Evolutionary conservation across 805 yeast genomes (phyloP).

Genomic region (Candida parachauliodes): DNA sequence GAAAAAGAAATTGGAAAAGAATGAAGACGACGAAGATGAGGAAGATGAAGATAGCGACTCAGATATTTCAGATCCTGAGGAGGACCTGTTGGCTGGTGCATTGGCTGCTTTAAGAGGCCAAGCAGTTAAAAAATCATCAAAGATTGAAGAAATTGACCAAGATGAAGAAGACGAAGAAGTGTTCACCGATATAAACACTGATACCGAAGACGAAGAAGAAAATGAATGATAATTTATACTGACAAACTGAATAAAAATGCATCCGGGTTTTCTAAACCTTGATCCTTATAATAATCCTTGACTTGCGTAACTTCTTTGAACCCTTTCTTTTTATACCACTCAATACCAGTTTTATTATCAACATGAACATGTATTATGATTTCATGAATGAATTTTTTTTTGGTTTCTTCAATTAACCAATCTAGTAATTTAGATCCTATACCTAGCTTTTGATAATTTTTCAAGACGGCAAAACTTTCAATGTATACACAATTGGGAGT

Average conservation of each 20-base stretch:
- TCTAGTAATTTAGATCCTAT: conserved; percentile 59
- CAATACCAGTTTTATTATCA: conserved; percentile 36
- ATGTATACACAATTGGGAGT: conserved; percentile 57
- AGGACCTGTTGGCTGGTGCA: conserved; percentile 73
- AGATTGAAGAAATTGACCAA: conserved; percentile 28
- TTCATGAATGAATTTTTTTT: conserved; percentile 49
- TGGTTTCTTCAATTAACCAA: conserved; percentile 55
- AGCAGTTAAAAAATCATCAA: conserved; percentile 30
- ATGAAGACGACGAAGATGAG: conserved; percentile 36
- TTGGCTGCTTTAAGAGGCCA: conserved; percentile 67
- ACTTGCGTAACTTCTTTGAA: conserved; percentile 36
- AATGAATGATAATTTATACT: conserved; percentile 14
- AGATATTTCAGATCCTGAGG: conserved; percentile 67
- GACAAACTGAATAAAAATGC: conserved; percentile 39
- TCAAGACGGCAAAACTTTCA: conserved; percentile 64
- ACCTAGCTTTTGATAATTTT: conserved; percentile 57
- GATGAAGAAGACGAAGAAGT: conserved; percentile 38
- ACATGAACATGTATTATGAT: conserved; percentile 53
- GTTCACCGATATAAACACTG: conserved; percentile 44
- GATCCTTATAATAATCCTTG: conserved; percentile 47
- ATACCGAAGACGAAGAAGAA: conserved; percentile 40
- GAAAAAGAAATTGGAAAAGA: conserved; percentile 8
- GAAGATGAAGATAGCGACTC: conserved; percentile 45
- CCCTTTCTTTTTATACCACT: conserved; percentile 53
- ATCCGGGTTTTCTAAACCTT: conserved; percentile 44